Evolutionary conservation across 768 basidiomycete genomes (phyloP).

Genomic region (Lentinula sp.): DNA sequence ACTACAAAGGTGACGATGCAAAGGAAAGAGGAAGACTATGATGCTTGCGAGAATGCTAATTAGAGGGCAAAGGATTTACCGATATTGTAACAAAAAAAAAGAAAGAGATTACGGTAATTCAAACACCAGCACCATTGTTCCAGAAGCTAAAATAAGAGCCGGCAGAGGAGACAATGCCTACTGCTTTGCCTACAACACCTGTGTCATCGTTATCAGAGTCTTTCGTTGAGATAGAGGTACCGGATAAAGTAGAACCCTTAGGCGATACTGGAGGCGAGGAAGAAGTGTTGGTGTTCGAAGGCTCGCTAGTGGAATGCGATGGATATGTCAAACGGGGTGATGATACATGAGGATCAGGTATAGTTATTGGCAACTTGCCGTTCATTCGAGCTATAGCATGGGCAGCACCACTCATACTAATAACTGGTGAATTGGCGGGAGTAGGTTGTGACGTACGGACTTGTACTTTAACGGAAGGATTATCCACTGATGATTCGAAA

Average conservation of each 20-base stretch:
- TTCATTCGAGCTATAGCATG: constrained; percentile 10
- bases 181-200: constrained; percentile 52
- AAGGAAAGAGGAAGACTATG: not conserved
- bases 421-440: constrained; percentile 57
- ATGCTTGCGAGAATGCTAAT: not conserved
- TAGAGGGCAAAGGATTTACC: not conserved
- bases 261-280: not conserved
- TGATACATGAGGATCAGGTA: not conserved
- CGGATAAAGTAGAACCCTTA: not conserved
- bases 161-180: constrained; percentile 76
- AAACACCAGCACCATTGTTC: constrained; percentile 14
- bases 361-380: not conserved
- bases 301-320: not conserved
- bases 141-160: constrained; percentile 68
- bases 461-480: constrained; percentile 5
- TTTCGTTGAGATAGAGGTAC: not conserved
- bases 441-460: constrained; percentile 38
- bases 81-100: not conserved
- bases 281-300: not conserved
- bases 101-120: not conserved
- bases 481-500: not conserved
- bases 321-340: not conserved
- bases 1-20: not conserved
- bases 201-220: constrained; percentile 8
- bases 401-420: constrained; percentile 21